These are phyloP conservation scores for Sisymbrium altissimum DNA, from an alignment of 345 rosid genomes.

Conservation along the genomic window DNA sequence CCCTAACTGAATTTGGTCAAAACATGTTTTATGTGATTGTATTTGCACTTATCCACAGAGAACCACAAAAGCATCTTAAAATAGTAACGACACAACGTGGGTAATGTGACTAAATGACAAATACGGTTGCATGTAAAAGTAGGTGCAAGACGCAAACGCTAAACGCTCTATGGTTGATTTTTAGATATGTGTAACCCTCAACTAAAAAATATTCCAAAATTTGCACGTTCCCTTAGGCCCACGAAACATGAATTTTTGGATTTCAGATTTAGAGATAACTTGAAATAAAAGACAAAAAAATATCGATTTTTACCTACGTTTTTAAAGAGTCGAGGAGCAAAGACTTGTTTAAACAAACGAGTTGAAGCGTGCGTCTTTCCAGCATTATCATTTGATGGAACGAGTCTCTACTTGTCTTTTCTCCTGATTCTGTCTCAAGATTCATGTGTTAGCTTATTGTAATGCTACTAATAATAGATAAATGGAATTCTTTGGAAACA, in stretches of 20 bases:
- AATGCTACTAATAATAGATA: neutral
- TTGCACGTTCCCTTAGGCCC: neutral
- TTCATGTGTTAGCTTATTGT: conserved; percentile 2
- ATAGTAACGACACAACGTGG: conserved; percentile 15
- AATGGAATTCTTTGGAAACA: neutral
- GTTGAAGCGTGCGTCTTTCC: conserved; percentile 46
- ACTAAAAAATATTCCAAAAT: neutral
- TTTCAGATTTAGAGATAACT: conserved; percentile 7
- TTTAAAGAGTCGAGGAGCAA: conserved; percentile 21
- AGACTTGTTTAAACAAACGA: conserved; percentile 38
- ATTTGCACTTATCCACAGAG: conserved; percentile 10
- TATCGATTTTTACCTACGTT: conserved; percentile 19
- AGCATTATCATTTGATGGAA: conserved; percentile 43
- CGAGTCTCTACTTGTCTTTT: conserved; percentile 27
- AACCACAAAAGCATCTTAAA: conserved; percentile 15
- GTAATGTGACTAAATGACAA: conserved; percentile 13
- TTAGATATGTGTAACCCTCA: neutral
- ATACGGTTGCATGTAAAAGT: conserved; percentile 6
- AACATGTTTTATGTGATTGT: conserved; percentile 20
- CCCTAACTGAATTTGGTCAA: conserved; percentile 20
- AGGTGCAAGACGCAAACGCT: neutral
- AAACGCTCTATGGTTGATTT: neutral
- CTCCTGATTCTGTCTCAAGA: conserved; percentile 26
- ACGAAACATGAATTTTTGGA: neutral
- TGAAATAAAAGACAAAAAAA: conserved; percentile 7